Percentiles rank a stretch among this genome's conserved stretches.
Evolutionary conservation across 305 asterid genomes (phyloP).

Genomic region (Ruellia speciosa): DNA sequence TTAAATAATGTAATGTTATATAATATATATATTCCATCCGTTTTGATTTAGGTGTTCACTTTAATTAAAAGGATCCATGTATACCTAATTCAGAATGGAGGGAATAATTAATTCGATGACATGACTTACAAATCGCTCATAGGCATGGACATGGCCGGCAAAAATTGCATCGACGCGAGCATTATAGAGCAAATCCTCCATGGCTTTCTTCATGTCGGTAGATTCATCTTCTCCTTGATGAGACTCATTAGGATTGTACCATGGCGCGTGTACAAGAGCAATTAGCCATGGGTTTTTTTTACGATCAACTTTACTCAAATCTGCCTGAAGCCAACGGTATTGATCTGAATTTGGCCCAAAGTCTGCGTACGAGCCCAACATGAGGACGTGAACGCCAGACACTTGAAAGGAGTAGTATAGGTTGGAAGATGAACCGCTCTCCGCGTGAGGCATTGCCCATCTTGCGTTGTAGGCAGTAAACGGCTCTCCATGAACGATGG

Average conservation of each 20-base stretch:
- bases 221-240: conserved; percentile 69
- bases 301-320: conserved; percentile 44
- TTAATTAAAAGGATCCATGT: too few species aligned
- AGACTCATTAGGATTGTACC: conserved; percentile 71
- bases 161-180: conserved; percentile 63
- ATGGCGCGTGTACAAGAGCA: conserved; percentile 67
- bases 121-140: conserved; percentile 76
- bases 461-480: conserved; percentile 58
- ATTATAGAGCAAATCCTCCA: conserved; percentile 53
- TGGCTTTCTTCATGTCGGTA: conserved; percentile 57
- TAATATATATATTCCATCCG: too few species aligned
- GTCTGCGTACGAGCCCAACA: conserved; percentile 75
- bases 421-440: conserved; percentile 60
- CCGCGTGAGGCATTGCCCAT: conserved; percentile 68
- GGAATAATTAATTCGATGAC: too few species aligned
- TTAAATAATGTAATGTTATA: too few species aligned
- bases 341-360: conserved; percentile 51
- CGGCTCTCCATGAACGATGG: conserved; percentile 11
- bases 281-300: conserved; percentile 56
- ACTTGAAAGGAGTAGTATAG: conserved; percentile 70
- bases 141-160: conserved; percentile 86
- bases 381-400: conserved; percentile 41
- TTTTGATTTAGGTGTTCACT: too few species aligned
- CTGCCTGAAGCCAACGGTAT: conserved; percentile 58
- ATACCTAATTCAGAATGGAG: too few species aligned